Base-by-base conservation (phyloP, 306 rosid genomes). In the Fragaria vesca region DNA sequence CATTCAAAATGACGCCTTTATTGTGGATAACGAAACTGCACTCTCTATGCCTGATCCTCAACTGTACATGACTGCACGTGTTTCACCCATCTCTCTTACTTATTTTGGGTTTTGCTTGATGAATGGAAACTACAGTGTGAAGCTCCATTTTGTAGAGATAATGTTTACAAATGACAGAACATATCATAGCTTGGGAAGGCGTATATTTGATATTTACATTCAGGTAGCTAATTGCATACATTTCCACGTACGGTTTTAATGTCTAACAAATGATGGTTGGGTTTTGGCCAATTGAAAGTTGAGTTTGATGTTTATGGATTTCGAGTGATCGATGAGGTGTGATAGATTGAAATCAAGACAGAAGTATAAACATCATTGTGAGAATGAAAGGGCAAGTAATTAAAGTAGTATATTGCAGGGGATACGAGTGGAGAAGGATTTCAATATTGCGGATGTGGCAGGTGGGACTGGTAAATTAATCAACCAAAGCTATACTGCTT, bases 71-170 rank as follows among this genome's bases (percentile, higher is more conserved):
- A 78, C 28, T 61, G 94, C 93, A 28, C 94, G 91, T 7, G 78
- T 86, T 80, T 89, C 97, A 75, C 91, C 94, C 13, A 55, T 47
- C 73, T 88, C 92, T 73, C 79, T 89, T 34, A 89, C 90, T 50
- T 84, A 81, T 54, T 84, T 69, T 66, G 88, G 79, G 2, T 79
- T 28, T 55, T 84, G 88, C 65, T 28, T 86, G 81, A 65, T 79
- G 45, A 71, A 71, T 66, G 86, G 85, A 82, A 26, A 28, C 60
- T 87, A 84, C 84, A 76, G 77, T 5, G 76, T 81, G 18, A 74
- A 57, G 17, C 85, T 81, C 71, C 81, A 70, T 58, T 83, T 86
- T 74, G 89, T 85, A 21, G 89, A 86, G 79, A 83, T 75, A 70
- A 42, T 20, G 55, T 86, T 86, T 66, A 24, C 69, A 36, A 11